These are phyloP conservation scores for Plasmodium relictum DNA, from an alignment of 169 alveolate species.

Conservation along the genomic window DNA sequence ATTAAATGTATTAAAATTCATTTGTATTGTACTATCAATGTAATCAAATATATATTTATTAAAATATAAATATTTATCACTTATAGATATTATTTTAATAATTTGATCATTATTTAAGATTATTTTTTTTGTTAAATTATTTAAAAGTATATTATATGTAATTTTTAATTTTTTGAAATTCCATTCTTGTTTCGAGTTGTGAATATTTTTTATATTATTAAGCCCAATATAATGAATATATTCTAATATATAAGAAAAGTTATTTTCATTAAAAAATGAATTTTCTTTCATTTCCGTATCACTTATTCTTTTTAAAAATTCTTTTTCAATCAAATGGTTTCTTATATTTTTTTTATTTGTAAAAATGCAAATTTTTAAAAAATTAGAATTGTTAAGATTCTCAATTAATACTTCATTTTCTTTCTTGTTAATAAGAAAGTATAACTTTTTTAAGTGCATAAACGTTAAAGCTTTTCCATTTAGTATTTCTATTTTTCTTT, in stretches of 20 bases:
- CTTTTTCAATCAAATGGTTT: conserved; percentile 17
- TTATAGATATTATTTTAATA: conserved; percentile 11
- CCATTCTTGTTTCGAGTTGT: not conserved
- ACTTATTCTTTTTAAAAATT: conserved; percentile 29
- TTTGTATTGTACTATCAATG: conserved; percentile 16
- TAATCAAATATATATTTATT: conserved; percentile 28
- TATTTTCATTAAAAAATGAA: not conserved
- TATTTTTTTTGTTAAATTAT: not conserved
- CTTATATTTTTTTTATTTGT: conserved; percentile 51
- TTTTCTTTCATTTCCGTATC: not conserved
- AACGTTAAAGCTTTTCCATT: conserved; percentile 8
- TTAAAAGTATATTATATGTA: conserved; percentile 4
- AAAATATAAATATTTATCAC: conserved; percentile 46
- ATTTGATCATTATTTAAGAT: conserved; percentile 12
- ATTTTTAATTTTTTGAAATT: conserved; percentile 8
- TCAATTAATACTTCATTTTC: conserved; percentile 7
- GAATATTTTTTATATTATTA: not conserved
- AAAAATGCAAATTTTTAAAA: conserved; percentile 35
- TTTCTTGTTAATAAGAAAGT: conserved; percentile 2
- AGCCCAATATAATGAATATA: conserved; percentile 59
- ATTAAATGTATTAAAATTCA: conserved; percentile 7
- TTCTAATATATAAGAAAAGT: conserved; percentile 31
- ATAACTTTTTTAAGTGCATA: conserved; percentile 30
- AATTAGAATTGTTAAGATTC: conserved; percentile 12
- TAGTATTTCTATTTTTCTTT: not conserved